Evolutionary conservation across 2,329 filamentous ascomycete species (phyloP).

Genomic region (Penicillium crustosum): DNA sequence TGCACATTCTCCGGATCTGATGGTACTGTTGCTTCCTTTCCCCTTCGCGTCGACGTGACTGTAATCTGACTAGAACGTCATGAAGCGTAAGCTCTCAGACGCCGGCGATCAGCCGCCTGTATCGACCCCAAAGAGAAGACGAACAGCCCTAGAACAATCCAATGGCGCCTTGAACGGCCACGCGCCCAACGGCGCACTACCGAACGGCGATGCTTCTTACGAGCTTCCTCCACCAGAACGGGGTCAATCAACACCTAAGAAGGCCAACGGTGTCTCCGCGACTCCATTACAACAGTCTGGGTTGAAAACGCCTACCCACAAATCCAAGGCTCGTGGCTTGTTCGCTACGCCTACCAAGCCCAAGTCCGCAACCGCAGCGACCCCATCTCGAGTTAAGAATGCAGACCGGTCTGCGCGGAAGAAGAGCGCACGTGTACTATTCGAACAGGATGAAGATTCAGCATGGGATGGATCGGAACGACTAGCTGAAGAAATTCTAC

Average conservation of each 20-base stretch:
- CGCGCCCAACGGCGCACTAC: conserved; percentile 13
- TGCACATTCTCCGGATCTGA: conserved; percentile 31
- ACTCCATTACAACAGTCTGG: conserved; percentile 36
- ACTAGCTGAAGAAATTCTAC: conserved; percentile 67
- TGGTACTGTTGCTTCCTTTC: conserved; percentile 34
- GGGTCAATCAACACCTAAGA: conserved; percentile 35
- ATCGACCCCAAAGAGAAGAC: conserved; percentile 43
- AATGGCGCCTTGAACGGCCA: conserved; percentile 32
- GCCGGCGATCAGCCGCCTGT: conserved; percentile 34
- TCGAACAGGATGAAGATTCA: conserved; percentile 70
- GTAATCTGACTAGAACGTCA: conserved; percentile 24
- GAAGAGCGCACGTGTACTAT: conserved; percentile 76
- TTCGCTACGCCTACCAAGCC: conserved; percentile 45
- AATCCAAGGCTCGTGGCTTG: conserved; percentile 36
- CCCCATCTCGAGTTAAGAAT: conserved; percentile 65
- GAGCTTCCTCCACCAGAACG: conserved; percentile 29
- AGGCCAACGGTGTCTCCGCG: conserved; percentile 28
- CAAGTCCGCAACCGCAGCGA: conserved; percentile 38
- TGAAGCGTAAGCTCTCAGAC: conserved; percentile 47
- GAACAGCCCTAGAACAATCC: conserved; percentile 24
- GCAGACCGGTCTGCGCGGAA: conserved; percentile 82
- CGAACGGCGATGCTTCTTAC: conserved; percentile 24
- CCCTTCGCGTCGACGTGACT: conserved; percentile 17
- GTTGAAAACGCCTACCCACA: conserved; percentile 40
- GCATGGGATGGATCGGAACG: conserved; percentile 64